These are phyloP conservation scores for Pythium plurisporium DNA, from an alignment of 352 stramenopile genomes.

Conservation along the genomic window DNA sequence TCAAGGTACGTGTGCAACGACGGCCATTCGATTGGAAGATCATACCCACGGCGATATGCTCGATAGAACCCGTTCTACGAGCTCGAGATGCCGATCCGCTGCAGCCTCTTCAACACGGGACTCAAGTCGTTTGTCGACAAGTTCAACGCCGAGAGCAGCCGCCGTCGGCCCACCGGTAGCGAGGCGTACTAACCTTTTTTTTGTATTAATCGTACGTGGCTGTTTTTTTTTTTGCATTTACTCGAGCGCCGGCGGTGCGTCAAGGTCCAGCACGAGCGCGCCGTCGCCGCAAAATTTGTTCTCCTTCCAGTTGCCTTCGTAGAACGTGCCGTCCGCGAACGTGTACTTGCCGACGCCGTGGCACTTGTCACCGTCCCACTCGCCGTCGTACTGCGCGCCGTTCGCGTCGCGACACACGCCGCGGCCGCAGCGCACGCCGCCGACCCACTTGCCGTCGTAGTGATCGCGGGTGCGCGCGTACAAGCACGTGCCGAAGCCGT, in stretches of 20 bases:
- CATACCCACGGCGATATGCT: too few relatives aligned
- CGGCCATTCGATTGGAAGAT: background rate
- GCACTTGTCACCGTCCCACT: conserved; percentile 75
- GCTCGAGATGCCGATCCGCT: conserved; percentile 94
- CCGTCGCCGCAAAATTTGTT: conserved; percentile 73
- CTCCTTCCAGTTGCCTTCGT: conserved; percentile 76
- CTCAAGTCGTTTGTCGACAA: conserved; percentile 88
- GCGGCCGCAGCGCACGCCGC: conserved; percentile 57
- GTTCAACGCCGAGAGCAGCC: conserved; percentile 65
- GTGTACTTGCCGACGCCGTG: conserved; percentile 74
- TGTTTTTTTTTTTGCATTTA: background rate
- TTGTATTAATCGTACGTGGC: background rate
- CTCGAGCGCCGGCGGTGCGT: conserved; percentile 16
- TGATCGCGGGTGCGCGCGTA: conserved; percentile 50
- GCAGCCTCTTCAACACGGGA: conserved; percentile 88
- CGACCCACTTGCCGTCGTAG: conserved; percentile 88
- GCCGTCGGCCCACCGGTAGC: conserved; percentile 45
- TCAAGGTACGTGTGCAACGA: conserved; percentile 86
- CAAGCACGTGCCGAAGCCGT: conserved; percentile 71
- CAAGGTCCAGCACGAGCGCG: conserved; percentile 49
- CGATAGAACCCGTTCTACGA: conserved; percentile 93
- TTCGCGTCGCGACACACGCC: conserved; percentile 58
- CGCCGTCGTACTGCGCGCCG: conserved; percentile 69
- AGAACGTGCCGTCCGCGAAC: conserved; percentile 74
- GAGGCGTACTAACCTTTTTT: conserved; percentile 28